These are phyloP conservation scores for Sphagnum magellanicum DNA, from an alignment of 228 moss, liverwort and hornwort species.

Conservation along the genomic window DNA sequence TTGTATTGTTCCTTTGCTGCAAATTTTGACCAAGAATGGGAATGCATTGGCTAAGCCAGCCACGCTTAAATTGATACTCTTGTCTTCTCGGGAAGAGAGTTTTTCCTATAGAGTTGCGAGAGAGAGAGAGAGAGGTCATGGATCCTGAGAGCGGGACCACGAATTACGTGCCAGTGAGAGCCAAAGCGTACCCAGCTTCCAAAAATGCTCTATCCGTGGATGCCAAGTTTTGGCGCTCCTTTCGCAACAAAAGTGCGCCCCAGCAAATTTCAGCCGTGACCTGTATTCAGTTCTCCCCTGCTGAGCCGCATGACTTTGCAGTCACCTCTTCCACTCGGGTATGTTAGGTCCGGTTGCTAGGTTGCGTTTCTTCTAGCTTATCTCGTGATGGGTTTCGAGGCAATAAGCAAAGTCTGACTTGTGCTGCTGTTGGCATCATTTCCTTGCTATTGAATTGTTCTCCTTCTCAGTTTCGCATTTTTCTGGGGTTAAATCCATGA, in stretches of 20 bases:
- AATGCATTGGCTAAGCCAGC: too few species aligned
- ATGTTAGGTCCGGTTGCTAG: slow-evolving; percentile 6
- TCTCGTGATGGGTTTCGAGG: background rate
- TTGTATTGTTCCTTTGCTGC: too few species aligned
- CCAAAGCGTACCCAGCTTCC: slow-evolving; percentile 58
- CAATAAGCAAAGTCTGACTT: too few species aligned
- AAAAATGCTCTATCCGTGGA: slow-evolving; percentile 59
- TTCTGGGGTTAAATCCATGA: background rate
- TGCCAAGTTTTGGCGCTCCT: slow-evolving; percentile 64
- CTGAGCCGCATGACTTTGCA: slow-evolving; percentile 68
- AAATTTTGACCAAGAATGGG: too few species aligned
- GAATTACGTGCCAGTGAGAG: slow-evolving; percentile 57
- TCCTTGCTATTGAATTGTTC: background rate
- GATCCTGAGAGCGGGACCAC: slow-evolving; percentile 32
- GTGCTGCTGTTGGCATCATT: too few species aligned
- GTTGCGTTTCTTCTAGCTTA: background rate
- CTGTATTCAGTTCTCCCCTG: slow-evolving; percentile 58
- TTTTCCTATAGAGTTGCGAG: too few species aligned
- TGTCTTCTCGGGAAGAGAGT: too few species aligned
- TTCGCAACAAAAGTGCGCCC: slow-evolving; percentile 44
- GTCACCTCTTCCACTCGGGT: slow-evolving; percentile 88
- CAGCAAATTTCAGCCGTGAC: slow-evolving; percentile 70
- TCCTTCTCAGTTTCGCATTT: background rate
- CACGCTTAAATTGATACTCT: too few species aligned
- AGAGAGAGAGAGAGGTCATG: slow-evolving; percentile 7